A percentile compares a stretch with the other conserved stretches of the same genome.
Conservation (phyloP, 805 yeast genomes). For the Nakazawaea wyomingensis region DNA sequence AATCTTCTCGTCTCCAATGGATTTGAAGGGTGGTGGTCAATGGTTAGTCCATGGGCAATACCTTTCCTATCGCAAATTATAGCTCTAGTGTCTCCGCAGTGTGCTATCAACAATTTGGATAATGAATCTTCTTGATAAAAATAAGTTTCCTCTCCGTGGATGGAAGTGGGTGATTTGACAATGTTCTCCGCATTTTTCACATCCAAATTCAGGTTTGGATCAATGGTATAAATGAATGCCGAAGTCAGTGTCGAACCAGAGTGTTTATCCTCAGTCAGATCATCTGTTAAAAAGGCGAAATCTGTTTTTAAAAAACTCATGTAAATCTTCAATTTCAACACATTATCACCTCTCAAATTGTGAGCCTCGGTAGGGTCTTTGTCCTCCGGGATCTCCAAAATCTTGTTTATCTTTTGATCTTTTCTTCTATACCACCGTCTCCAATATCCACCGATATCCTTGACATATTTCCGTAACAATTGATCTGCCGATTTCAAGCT, state of each 20-base stretch:
- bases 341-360: slow-evolving; percentile 36
- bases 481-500: slow-evolving; percentile 30
- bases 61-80: slow-evolving; percentile 81
- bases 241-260: slow-evolving; percentile 34
- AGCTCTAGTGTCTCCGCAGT: slow-evolving; percentile 89
- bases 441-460: slow-evolving; percentile 82
- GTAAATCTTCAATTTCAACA: slow-evolving; percentile 55
- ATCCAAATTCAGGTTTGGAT: slow-evolving; percentile 25
- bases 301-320: slow-evolving; percentile 65
- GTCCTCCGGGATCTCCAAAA: slow-evolving; percentile 8
- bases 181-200: background rate
- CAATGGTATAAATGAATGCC: slow-evolving; percentile 25
- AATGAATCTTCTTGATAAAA: slow-evolving; percentile 66
- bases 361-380: slow-evolving; percentile 3
- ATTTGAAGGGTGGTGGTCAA: slow-evolving; percentile 83
- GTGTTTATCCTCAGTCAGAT: slow-evolving; percentile 21
- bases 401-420: slow-evolving; percentile 17
- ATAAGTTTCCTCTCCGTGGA: slow-evolving; percentile 25
- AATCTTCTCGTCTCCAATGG: slow-evolving; percentile 72
- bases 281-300: slow-evolving; percentile 42
- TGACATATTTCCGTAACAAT: slow-evolving; percentile 49
- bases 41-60: slow-evolving; percentile 70
- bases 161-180: slow-evolving; percentile 1
- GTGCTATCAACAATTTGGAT: slow-evolving; percentile 71
- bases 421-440: slow-evolving; percentile 57